Conservation (phyloP, 192 early-diverging fungal genomes). For the Linnemannia schmuckeri region DNA sequence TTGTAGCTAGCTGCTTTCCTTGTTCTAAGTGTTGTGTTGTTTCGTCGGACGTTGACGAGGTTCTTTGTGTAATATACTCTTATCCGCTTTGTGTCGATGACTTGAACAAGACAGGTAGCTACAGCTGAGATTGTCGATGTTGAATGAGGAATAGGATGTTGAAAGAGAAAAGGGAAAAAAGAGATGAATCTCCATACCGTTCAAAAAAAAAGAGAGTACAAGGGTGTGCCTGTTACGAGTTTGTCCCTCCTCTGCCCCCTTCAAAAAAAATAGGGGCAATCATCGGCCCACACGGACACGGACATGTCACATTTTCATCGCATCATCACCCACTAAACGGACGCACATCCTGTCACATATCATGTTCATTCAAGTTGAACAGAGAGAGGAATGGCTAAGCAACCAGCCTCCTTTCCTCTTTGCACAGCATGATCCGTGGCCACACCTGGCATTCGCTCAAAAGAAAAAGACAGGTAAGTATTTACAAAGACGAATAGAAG, state of each 20-base stretch:
- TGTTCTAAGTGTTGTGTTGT: too few relatives aligned
- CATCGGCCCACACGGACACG: not conserved
- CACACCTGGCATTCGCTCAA: not conserved
- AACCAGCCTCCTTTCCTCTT: not conserved
- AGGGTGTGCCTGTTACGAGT: not conserved
- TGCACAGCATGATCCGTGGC: too few relatives aligned
- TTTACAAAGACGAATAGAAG: not conserved
- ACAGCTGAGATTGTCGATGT: too few relatives aligned
- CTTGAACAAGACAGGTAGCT: too few relatives aligned
- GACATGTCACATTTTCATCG: not conserved
- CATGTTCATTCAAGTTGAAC: too few relatives aligned
- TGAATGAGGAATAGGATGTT: too few relatives aligned
- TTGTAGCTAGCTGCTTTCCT: not conserved
- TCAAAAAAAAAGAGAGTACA: not conserved
- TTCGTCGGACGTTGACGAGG: too few relatives aligned
- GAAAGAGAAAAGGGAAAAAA: not conserved
- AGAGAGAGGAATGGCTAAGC: not conserved
- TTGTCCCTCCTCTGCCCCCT: not conserved
- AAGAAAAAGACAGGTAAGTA: not conserved
- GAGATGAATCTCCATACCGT: not conserved
- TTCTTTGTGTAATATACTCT: too few relatives aligned
- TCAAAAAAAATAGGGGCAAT: not conserved
- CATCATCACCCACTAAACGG: not conserved
- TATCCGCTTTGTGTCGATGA: too few relatives aligned
- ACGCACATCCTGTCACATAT: not conserved